phyloP scores from a whole-genome alignment of 805 yeast genomes.

The Peterozyma xylosa region DNA sequence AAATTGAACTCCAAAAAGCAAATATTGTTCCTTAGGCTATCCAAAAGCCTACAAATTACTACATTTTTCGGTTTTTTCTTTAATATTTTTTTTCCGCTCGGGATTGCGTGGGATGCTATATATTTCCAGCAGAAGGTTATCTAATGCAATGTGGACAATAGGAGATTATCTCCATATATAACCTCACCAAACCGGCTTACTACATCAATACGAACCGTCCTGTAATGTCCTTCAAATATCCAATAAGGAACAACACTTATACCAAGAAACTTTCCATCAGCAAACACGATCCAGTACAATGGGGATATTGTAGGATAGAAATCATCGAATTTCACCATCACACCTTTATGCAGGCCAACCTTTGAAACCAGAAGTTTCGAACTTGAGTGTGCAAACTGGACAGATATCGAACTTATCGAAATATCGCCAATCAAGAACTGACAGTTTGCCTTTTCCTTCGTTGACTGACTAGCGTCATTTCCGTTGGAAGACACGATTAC shows the following conservation, averaged over 20 bases:
- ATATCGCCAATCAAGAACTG: constrained; percentile 6
- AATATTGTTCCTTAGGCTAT: too few species aligned
- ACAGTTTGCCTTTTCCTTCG: background rate
- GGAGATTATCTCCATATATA: constrained; percentile 4
- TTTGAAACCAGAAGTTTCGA: background rate
- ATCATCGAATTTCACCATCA: background rate
- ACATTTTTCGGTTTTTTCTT: background rate
- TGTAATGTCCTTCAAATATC: background rate
- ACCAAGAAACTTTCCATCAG: constrained; percentile 4
- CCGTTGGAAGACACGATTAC: constrained; percentile 1
- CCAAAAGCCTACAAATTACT: too few species aligned
- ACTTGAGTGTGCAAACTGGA: background rate
- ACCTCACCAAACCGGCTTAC: constrained; percentile 8
- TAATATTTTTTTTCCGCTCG: background rate
- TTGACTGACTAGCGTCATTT: background rate
- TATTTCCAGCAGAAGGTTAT: background rate
- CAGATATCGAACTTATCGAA: background rate
- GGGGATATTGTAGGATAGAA: background rate
- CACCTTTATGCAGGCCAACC: background rate
- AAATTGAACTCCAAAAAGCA: too few species aligned
- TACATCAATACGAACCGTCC: constrained; percentile 6
- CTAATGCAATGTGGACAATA: background rate
- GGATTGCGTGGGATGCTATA: background rate
- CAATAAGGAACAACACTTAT: constrained; percentile 6
- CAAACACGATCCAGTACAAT: constrained; percentile 7